Evolutionary conservation across 768 basidiomycete species (phyloP).

Genomic region (Psilocybe tampanensis): DNA sequence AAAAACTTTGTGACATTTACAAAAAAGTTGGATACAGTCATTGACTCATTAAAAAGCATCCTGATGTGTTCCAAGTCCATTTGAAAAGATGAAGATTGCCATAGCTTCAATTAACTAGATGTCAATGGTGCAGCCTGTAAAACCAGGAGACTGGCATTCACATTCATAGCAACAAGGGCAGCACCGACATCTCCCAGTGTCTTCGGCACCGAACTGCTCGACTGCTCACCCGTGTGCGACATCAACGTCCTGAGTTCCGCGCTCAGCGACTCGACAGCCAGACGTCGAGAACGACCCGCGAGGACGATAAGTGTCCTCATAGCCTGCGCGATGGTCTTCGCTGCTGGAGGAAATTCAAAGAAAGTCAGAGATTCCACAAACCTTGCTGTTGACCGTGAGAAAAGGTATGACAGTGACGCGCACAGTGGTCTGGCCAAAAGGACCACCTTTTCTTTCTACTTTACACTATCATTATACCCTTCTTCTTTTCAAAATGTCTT

Average conservation of each 20-base stretch:
- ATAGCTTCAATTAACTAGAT: not conserved
- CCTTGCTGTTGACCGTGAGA: conserved; percentile 8
- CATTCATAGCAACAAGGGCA: conserved; percentile 59
- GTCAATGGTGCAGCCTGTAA: conserved; percentile 45
- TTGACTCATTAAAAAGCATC: no score
- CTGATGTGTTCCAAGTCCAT: no score
- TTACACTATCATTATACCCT: not conserved
- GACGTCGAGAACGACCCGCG: conserved; percentile 72
- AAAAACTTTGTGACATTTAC: no score
- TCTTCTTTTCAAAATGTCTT: conserved; percentile 20
- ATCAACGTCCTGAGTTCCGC: conserved; percentile 55
- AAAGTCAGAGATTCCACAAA: no score
- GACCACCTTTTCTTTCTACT: not conserved
- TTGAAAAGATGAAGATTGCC: no score
- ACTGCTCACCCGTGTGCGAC: conserved; percentile 16
- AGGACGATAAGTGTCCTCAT: conserved; percentile 62
- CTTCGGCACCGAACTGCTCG: conserved; percentile 60
- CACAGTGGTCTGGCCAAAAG: not conserved
- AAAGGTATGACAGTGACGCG: not conserved
- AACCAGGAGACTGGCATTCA: conserved; percentile 53
- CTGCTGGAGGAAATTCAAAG: no score
- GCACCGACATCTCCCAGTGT: conserved; percentile 79
- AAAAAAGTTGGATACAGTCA: no score
- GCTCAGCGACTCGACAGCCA: conserved; percentile 60
- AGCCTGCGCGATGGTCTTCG: conserved; percentile 22